A percentile compares a stretch with the other conserved stretches of the same genome.
Evolutionary conservation across 1,284 basidiomycete genomes (phyloP).

Genomic region (Cutaneotrichosporon sp.): DNA sequence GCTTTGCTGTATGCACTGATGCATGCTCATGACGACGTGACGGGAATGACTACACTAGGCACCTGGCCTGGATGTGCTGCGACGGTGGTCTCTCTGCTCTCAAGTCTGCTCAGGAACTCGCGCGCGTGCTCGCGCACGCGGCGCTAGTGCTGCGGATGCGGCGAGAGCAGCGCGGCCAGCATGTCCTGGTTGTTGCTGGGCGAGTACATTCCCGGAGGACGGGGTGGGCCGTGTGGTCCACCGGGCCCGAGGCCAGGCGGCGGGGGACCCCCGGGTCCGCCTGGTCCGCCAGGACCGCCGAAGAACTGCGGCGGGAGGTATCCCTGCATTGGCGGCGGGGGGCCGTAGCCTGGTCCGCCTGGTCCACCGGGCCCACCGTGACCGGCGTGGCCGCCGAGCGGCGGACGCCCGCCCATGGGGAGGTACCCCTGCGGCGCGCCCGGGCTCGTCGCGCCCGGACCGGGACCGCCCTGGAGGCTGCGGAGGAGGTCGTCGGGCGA

Average conservation of each 20-base stretch:
- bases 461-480: constrained; percentile 15
- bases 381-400: background rate
- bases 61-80: background rate
- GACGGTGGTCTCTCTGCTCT: background rate
- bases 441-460: background rate
- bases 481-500: constrained; percentile 22
- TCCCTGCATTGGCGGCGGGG: constrained; percentile 15
- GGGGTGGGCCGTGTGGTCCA: background rate
- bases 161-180: constrained; percentile 28
- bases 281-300: constrained; percentile 7
- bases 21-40: background rate
- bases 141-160: constrained; percentile 2
- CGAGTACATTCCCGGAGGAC: constrained; percentile 10
- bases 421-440: constrained; percentile 8
- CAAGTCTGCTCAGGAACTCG: background rate
- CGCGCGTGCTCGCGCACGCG: too few relatives aligned
- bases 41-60: background rate
- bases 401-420: constrained; percentile 8
- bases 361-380: constrained; percentile 1
- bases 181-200: constrained; percentile 33
- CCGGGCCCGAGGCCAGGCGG: background rate
- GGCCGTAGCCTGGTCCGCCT: background rate
- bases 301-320: constrained; percentile 18
- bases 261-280: constrained; percentile 2
- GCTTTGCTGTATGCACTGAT: background rate